Evolutionary conservation across 768 basidiomycete species (phyloP).

Genomic region (Psilocybe cyanescens): DNA sequence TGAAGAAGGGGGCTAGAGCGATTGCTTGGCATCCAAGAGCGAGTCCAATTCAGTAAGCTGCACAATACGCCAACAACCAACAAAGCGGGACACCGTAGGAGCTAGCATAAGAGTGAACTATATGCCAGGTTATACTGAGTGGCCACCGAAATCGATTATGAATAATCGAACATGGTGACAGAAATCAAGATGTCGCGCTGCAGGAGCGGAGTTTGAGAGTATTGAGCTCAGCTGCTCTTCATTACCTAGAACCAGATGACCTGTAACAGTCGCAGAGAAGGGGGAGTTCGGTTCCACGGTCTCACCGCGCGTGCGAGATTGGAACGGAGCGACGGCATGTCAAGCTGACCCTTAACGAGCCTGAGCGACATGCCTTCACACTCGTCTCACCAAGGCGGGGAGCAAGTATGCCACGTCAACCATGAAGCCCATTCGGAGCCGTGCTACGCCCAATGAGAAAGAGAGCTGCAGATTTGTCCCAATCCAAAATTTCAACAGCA

Average conservation of each 20-base stretch:
- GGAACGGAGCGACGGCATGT: conserved; percentile 6
- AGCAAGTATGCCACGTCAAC: not conserved
- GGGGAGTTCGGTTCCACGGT: not conserved
- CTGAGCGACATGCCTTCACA: not conserved
- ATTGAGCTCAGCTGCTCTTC: conserved; percentile 4
- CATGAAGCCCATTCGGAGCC: not conserved
- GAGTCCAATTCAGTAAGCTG: not conserved
- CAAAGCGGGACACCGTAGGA: not conserved
- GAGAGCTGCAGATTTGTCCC: too few species aligned
- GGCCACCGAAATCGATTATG: not conserved
- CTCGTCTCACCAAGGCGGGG: not conserved
- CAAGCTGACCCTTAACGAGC: conserved; percentile 1
- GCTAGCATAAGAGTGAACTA: not conserved
- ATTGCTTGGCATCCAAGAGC: not conserved
- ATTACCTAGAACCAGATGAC: conserved; percentile 1
- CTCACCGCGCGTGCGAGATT: not conserved
- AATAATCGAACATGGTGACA: not conserved
- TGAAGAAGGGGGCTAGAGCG: not conserved
- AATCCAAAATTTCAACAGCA: too few species aligned
- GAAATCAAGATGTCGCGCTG: not conserved
- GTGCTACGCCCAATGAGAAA: not conserved
- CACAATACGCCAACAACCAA: too few species aligned
- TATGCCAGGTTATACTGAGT: not conserved
- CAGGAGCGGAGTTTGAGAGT: conserved; percentile 5
- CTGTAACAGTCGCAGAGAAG: not conserved